Base-by-base conservation (phyloP, 169 alveolate genomes). In the Fabrea salina region DNA sequence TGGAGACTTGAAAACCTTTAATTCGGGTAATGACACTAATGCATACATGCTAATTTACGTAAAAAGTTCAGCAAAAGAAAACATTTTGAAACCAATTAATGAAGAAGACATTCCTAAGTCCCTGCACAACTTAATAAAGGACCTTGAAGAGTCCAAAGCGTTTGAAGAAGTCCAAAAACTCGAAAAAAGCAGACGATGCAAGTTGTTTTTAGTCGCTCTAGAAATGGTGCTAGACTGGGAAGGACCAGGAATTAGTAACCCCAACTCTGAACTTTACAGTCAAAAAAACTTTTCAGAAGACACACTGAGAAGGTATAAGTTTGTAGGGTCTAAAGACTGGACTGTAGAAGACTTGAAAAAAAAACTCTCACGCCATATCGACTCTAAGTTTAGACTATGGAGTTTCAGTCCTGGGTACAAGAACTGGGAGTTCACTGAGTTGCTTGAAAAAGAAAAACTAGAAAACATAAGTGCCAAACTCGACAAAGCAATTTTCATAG, bases 1-100 rank as follows among this genome's bases (percentile, higher is more conserved):
- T 64, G 83, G 79, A 53, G 84, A 83, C 75, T 81, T 51, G 79
- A 75, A 81, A 71, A 27, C 25, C 27, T 11, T 19, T 37, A 19
- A 59, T 47, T 67, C 39, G 33, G 44, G 27, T 5, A 82, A 50
- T 41, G 47, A 59, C 66, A 70, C 87, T 33, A 84, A 84, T 68
- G 95, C 93, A 4, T 87, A 90, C 76, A 83, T 87, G 74, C 72
- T 90, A 35, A 85, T 90, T 22, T 90, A 90, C 79, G 76, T 90
- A 32, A 87, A 87, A 75, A 85, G 85, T 39, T 35, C 49, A 41
- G 84, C 68, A 3, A 44, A 80, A 27, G 67, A 85, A 0, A 74
- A 67, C 27, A 77, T 82, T 13, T 37, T 85, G 66, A 37, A 51
- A 16, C 75, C 58, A 16, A 30, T 70, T 16, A 27, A 22, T n/a